Evolutionary conservation across 768 basidiomycete species (phyloP).

Genomic region (Boletus coccyginus): DNA sequence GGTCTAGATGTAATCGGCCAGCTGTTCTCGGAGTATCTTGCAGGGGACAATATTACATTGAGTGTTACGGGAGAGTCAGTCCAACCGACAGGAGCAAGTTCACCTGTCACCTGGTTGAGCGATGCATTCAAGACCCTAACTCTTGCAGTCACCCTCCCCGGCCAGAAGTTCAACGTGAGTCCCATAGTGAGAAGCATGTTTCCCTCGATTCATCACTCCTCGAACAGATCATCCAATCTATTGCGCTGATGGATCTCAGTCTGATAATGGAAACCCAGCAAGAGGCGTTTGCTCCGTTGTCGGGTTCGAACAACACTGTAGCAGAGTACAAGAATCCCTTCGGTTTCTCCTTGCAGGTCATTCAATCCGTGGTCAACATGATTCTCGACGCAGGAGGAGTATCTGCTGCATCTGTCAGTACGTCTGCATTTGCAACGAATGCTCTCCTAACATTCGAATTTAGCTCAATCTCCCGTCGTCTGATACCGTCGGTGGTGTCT

Average conservation of each 20-base stretch:
- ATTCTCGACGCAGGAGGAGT: constrained; percentile 46
- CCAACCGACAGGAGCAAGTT: constrained; percentile 50
- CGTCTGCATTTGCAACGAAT: neutral
- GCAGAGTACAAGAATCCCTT: constrained; percentile 72
- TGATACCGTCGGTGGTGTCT: constrained; percentile 55
- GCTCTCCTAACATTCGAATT: neutral
- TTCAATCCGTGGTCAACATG: constrained; percentile 54
- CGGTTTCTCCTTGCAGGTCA: constrained; percentile 68
- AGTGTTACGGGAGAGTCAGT: constrained; percentile 58
- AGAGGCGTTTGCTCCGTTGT: constrained; percentile 58
- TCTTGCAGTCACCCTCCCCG: constrained; percentile 59
- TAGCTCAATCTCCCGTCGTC: constrained; percentile 52
- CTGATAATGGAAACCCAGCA: constrained; percentile 49
- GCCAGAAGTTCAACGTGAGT: constrained; percentile 51
- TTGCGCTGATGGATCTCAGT: constrained; percentile 54
- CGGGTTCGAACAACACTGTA: constrained; percentile 53
- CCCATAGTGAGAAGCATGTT: neutral
- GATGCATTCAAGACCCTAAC: constrained; percentile 68
- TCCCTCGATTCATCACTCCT: neutral
- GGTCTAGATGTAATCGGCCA: constrained; percentile 52
- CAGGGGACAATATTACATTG: constrained; percentile 61
- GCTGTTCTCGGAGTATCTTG: constrained; percentile 66
- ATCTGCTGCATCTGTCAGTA: constrained; percentile 51
- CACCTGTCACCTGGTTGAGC: constrained; percentile 59
- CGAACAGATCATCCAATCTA: constrained; percentile 58